These are phyloP conservation scores for Penicillium glabrum DNA, from an alignment of 2,329 filamentous ascomycete genomes.

Conservation along the genomic window DNA sequence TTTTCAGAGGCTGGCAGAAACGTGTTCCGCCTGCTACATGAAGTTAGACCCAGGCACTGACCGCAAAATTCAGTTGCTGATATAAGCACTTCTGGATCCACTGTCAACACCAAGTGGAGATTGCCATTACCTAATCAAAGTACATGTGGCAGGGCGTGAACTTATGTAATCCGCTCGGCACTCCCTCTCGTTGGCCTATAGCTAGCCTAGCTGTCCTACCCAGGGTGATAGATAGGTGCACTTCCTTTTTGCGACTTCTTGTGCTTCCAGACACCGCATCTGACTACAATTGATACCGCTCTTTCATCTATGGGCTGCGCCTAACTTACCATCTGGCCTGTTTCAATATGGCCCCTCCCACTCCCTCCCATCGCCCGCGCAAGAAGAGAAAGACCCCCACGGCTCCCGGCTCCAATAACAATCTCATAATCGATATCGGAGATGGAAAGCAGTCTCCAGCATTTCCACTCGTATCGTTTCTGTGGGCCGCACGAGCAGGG, in stretches of 20 bases:
- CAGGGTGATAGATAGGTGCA: background rate
- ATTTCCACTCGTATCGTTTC: slow-evolving; percentile 89
- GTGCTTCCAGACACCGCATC: background rate
- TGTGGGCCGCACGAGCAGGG: slow-evolving; percentile 81
- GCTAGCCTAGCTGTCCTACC: background rate
- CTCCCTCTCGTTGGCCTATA: background rate
- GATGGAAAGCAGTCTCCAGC: slow-evolving; percentile 60
- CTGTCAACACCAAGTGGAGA: background rate
- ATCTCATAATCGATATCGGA: slow-evolving; percentile 44
- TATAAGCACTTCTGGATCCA: background rate
- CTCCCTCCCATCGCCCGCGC: slow-evolving; percentile 42
- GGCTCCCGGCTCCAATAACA: slow-evolving; percentile 40
- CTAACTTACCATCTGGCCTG: slow-evolving; percentile 14
- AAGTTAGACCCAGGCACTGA: slow-evolving; percentile 3
- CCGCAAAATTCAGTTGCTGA: background rate
- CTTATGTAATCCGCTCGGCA: background rate
- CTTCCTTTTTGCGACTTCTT: background rate
- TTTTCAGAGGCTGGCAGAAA: slow-evolving; percentile 26
- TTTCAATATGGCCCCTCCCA: slow-evolving; percentile 28
- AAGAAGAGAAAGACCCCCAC: slow-evolving; percentile 45
- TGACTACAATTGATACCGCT: background rate
- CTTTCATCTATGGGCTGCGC: slow-evolving; percentile 10
- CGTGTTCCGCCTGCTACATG: slow-evolving; percentile 2
- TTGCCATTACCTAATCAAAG: background rate
- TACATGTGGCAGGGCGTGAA: background rate